Percentiles rank a stretch among this genome's conserved stretches.
Evolutionary conservation across 2,329 filamentous ascomycete genomes (phyloP).

Genomic region (Ceratocystis alfenasii): DNA sequence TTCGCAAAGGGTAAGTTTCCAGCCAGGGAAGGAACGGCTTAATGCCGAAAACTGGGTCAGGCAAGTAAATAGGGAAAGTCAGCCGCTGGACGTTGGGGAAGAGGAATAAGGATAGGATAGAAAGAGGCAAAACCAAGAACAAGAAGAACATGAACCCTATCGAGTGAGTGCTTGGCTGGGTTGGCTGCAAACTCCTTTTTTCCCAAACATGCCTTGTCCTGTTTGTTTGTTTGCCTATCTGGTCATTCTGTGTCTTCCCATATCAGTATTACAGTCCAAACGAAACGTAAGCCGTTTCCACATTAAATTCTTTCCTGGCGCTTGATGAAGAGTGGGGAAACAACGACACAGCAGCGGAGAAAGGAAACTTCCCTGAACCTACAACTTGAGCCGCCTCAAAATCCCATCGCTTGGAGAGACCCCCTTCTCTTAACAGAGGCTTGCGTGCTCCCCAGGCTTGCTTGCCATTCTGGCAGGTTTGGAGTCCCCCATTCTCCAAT

Average conservation of each 20-base stretch:
- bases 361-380: background rate
- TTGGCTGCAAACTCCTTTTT: background rate
- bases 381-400: background rate
- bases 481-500: slow-evolving; percentile 7
- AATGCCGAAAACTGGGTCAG: slow-evolving; percentile 14
- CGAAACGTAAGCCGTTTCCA: background rate
- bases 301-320: background rate
- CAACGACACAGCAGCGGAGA: background rate
- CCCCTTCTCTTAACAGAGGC: background rate
- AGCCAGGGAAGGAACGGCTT: slow-evolving; percentile 9
- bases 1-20: background rate
- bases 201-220: background rate
- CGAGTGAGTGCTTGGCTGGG: background rate
- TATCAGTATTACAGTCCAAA: background rate
- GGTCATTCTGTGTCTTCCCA: background rate
- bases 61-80: background rate
- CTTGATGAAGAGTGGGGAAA: background rate
- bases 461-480: slow-evolving; percentile 13
- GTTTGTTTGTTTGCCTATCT: background rate
- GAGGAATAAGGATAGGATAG: background rate
- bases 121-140: background rate
- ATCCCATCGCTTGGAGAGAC: background rate
- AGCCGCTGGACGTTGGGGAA: background rate
- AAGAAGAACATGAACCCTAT: background rate
- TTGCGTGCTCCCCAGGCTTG: background rate